These are phyloP conservation scores for Thymus mandschuricus DNA, from an alignment of 257 asterid species.

Conservation along the genomic window DNA sequence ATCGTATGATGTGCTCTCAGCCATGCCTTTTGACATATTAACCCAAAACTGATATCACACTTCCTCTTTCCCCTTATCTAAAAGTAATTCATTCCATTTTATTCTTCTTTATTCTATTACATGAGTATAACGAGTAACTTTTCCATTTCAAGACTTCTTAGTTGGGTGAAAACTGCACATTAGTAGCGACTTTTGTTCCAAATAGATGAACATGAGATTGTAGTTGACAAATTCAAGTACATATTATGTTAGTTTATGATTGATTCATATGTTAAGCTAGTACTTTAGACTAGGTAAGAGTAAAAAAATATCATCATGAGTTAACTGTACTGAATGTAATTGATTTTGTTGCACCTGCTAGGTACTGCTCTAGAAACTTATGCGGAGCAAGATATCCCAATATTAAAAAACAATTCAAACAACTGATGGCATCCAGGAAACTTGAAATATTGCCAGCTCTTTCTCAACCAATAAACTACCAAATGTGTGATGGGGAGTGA, in stretches of 20 bases:
- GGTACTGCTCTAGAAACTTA: slow-evolving; percentile 20
- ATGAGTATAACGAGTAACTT: background rate
- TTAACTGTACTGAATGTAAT: background rate
- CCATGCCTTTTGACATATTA: background rate
- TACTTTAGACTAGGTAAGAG: background rate
- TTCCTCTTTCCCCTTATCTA: background rate
- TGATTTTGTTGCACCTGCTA: background rate
- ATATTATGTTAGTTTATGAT: slow-evolving; percentile 4
- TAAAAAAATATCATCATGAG: slow-evolving; percentile 8
- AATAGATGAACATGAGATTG: background rate
- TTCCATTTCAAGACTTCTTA: slow-evolving; percentile 1
- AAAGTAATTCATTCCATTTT: background rate
- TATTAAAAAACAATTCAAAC: background rate
- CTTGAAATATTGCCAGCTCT: background rate
- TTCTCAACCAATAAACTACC: background rate
- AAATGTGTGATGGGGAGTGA: background rate
- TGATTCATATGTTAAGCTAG: slow-evolving; percentile 5
- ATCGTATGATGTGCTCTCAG: background rate
- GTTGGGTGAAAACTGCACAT: background rate
- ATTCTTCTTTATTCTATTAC: background rate
- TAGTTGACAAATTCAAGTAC: background rate
- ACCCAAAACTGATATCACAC: background rate
- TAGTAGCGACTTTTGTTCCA: slow-evolving; percentile 2
- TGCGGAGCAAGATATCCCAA: background rate
- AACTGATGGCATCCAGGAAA: background rate